Conservation (phyloP, 2,329 filamentous ascomycete genomes). For the Cytospora leucostoma region DNA sequence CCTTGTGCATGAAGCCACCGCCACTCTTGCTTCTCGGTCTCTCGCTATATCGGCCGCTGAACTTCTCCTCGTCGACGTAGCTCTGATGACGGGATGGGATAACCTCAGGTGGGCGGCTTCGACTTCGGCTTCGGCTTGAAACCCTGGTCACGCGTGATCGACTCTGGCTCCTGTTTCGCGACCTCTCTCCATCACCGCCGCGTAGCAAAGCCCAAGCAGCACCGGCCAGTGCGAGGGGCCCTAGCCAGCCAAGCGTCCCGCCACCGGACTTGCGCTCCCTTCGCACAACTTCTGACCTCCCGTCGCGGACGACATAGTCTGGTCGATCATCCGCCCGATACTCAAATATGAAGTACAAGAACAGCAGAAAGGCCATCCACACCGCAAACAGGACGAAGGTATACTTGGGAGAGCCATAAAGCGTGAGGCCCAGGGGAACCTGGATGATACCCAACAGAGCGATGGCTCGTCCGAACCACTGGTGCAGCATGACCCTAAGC, state of each 20-base stretch:
- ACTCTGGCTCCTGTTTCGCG: constrained; percentile 45
- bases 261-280: constrained; percentile 39
- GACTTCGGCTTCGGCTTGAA: constrained; percentile 39
- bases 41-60: constrained; percentile 67
- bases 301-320: constrained; percentile 58
- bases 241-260: constrained; percentile 48
- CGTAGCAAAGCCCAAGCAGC: constrained; percentile 50
- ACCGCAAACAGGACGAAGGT: constrained; percentile 86
- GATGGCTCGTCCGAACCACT: constrained; percentile 80
- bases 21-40: constrained; percentile 42
- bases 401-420: constrained; percentile 86
- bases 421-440: constrained; percentile 81
- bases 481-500: constrained; percentile 69
- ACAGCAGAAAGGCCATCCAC: constrained; percentile 71
- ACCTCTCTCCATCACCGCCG: constrained; percentile 43
- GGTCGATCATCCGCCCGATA: constrained; percentile 63
- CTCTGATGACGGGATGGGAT: constrained; percentile 57
- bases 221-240: constrained; percentile 54
- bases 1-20: constrained; percentile 61
- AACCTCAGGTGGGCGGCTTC: constrained; percentile 49
- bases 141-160: constrained; percentile 39
- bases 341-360: constrained; percentile 78
- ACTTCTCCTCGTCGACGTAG: constrained; percentile 66
- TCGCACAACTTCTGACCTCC: constrained; percentile 54
- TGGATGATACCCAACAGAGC: constrained; percentile 83